Evolutionary conservation across 1,139 yeast genomes (phyloP).

Genomic region (Sugiyamaella sp.): DNA sequence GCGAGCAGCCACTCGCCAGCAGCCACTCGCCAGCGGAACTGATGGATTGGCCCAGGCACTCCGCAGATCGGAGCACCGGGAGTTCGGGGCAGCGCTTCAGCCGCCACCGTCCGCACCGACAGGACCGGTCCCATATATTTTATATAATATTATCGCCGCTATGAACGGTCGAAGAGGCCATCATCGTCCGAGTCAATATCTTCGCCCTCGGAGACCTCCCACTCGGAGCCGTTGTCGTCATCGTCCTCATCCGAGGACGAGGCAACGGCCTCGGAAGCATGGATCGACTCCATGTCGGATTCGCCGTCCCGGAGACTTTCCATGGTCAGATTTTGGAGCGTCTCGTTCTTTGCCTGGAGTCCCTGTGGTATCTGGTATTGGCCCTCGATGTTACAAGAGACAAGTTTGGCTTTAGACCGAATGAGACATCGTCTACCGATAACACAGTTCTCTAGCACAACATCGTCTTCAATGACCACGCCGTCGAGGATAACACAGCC

Average conservation of each 20-base stretch:
- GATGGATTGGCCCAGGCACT: no score
- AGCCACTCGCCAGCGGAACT: no score
- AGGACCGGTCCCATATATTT: neutral
- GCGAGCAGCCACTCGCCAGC: no score
- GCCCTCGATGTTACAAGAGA: conserved; percentile 85
- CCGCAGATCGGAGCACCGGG: no score
- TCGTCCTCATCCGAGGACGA: conserved; percentile 36
- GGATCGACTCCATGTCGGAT: conserved; percentile 27
- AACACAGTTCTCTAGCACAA: conserved; percentile 77
- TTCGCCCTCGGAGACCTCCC: conserved; percentile 34
- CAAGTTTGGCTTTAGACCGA: conserved; percentile 44
- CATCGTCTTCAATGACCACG: conserved; percentile 75
- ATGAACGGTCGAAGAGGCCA: conserved; percentile 52
- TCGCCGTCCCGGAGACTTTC: conserved; percentile 49
- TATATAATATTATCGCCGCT: neutral
- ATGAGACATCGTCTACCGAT: conserved; percentile 71
- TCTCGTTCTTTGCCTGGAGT: conserved; percentile 79
- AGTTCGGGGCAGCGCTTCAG: no score
- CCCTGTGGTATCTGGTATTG: conserved; percentile 61
- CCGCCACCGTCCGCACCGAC: neutral
- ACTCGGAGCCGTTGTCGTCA: conserved; percentile 25
- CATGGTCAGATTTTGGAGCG: conserved; percentile 65
- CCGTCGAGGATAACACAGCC: conserved; percentile 81
- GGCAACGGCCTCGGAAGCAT: conserved; percentile 24
- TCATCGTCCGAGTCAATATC: conserved; percentile 40